These are phyloP conservation scores for Diutina rugosa DNA, from an alignment of 1,139 yeast genomes.

Conservation along the genomic window DNA sequence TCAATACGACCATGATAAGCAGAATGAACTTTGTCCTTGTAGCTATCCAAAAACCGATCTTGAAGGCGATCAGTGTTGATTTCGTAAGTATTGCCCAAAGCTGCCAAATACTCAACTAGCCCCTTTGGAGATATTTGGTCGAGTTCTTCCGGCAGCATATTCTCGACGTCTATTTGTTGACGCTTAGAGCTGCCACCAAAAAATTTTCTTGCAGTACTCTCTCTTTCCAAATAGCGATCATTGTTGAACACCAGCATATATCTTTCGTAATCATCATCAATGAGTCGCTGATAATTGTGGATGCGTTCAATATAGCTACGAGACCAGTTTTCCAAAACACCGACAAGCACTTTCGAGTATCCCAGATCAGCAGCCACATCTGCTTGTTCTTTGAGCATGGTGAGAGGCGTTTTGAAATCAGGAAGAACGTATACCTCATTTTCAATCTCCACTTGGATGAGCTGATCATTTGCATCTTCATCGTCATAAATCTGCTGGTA, in stretches of 20 bases:
- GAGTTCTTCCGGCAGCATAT: conserved; percentile 32
- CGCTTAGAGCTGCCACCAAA: conserved; percentile 20
- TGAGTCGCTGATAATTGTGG: conserved; percentile 40
- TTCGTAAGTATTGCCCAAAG: conserved; percentile 75
- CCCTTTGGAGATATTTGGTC: conserved; percentile 62
- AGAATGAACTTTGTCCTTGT: conserved; percentile 53
- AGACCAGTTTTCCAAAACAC: conserved; percentile 72
- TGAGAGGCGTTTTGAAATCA: conserved; percentile 39
- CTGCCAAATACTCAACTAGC: conserved; percentile 66
- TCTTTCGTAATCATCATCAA: conserved; percentile 43
- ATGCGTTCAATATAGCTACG: conserved; percentile 49
- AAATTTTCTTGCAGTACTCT: conserved; percentile 31
- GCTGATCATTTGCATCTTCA: conserved; percentile 37
- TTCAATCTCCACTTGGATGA: conserved; percentile 48
- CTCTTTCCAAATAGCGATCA: conserved; percentile 24
- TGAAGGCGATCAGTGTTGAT: conserved; percentile 73
- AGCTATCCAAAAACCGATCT: conserved; percentile 58
- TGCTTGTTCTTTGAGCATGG: conserved; percentile 83
- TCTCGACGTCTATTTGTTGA: conserved; percentile 20
- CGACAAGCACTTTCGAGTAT: conserved; percentile 68
- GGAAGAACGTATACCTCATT: conserved; percentile 59
- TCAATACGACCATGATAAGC: conserved; percentile 46
- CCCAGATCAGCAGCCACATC: conserved; percentile 86
- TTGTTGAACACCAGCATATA: conserved; percentile 32
- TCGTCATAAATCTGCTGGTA: conserved; percentile 30